Evolutionary conservation across 2,329 filamentous ascomycete genomes (phyloP), one percentile per base, ranked within the genome.

Genomic region (Pseudopithomyces maydicus): DNA sequence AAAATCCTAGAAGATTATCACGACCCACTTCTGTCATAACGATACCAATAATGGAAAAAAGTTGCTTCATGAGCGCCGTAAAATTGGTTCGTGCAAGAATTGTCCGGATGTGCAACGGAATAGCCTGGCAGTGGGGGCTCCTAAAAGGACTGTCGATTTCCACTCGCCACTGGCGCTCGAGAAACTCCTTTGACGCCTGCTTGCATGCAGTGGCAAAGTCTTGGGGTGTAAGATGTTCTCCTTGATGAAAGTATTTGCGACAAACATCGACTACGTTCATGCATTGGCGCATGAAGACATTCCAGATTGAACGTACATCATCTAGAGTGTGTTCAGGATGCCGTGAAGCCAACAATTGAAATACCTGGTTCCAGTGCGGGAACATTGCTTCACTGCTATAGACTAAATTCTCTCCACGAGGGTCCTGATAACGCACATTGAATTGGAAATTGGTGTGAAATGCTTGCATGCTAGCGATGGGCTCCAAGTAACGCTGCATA

Each of bases 131-230:
- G 47, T 8, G 3, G 6, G 29, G 12, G 47, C 3, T n/a, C n/a
- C n/a, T n/a, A n/a, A 50, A 50, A 19, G 45, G 45, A 19, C 32
- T 48, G 32, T 48, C 45, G 19, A 48, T 2, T 23, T 48, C 45
- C 2, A 26, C 22, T n/a, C 26, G 22, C 45, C 45, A 48, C 33
- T 48, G 45, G 6, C 45, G 32, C 4, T 38, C 12, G 17, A 48
- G 10, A 26, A 33, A 32, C 10, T 3, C n/a, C 8, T 23, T 12
- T 3, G 29, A 19, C 22, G 20, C 19, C 3, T 14, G 2, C 19
- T 36, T 33, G 11, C 45, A 48, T 10, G 32, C 19, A 29, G 8
- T 17, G 19, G 32, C 45, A 48, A 48, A 48, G 10, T 38, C 32
- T 1, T 36, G 19, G 8, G 17, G 32, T 5, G 11, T 22, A 1